Evolutionary conservation across 2,329 filamentous ascomycete species (phyloP), one percentile per base, ranked within the genome.

Genomic region (Camillea tinctor): DNA sequence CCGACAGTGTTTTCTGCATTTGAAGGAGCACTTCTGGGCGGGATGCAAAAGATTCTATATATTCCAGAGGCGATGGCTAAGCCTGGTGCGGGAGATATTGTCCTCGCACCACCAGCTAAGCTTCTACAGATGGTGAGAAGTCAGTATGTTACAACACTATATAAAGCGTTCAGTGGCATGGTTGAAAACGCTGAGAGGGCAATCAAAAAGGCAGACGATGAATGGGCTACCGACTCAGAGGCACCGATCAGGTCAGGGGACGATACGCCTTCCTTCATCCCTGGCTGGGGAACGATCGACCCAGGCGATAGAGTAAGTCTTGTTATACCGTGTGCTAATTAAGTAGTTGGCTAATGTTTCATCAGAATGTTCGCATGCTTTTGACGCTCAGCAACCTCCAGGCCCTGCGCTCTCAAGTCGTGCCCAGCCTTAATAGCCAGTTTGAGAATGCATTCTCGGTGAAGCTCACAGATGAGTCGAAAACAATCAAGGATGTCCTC

Each of bases 361-460:
- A 40, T 15, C 73, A 96, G 90, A 94, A 94, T 67, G 88, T 96
- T 54, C 92, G 95, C 64, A 94, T 97, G 84, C 89, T 99, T 50
- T 81, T 99, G 56, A 99, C 95, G 1, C 83, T 99, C 23, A 95
- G 91, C 72, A 99, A 99, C 73, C 86, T 99, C 61, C 89, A 94
- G 71, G 84, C 89, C 22, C 86, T 99, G 44, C 90, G 92, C 60
- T 83, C 87, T 22, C 88, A 95, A 63, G 85, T 94, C 30, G 91
- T 98, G 1, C 94, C 94, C 0, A 88, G 88, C 67, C 84, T 99
- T n/a, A 91, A 97, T 72, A 86, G 90, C 4, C 90, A 95, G 71
- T 99, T 98, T 71, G 95, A 99, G 73, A 93, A 91, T 54, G 87
- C 92, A 58, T 99, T 99, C 76, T 93, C 91, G 1, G 92, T 98